Conservation (phyloP, 2,329 filamentous ascomycete species). For the Phyllosticta citribraziliensis region DNA sequence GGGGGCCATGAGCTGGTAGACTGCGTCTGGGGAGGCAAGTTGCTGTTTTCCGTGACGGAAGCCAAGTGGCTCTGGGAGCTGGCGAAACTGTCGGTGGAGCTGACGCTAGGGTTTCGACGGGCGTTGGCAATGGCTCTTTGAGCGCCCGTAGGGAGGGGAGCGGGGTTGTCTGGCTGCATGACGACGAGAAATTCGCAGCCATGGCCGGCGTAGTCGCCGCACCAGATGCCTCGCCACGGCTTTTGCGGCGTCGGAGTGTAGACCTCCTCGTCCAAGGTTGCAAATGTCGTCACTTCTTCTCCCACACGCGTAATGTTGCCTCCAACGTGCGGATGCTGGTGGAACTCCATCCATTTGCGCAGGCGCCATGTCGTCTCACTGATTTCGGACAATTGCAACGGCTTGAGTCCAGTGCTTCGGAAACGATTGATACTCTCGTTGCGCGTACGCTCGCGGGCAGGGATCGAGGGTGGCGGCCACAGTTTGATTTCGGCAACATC, state of each 20-base stretch:
- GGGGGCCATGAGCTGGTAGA: neutral
- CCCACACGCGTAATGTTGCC: conserved; percentile 33
- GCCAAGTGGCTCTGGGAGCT: conserved; percentile 2
- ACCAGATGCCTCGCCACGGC: conserved; percentile 85
- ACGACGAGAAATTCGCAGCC: conserved; percentile 83
- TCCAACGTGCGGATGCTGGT: conserved; percentile 17
- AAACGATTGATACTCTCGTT: conserved; percentile 38
- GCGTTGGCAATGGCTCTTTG: neutral
- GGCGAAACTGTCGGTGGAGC: neutral
- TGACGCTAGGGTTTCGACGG: conserved; percentile 1
- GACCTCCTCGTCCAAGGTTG: conserved; percentile 61
- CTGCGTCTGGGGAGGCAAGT: too few relatives aligned
- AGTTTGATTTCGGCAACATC: conserved; percentile 34
- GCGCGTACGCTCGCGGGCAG: conserved; percentile 49
- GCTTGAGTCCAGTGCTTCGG: conserved; percentile 37
- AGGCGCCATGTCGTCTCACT: conserved; percentile 65
- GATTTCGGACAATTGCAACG: conserved; percentile 47
- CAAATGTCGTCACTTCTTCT: conserved; percentile 51
- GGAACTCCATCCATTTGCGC: conserved; percentile 65
- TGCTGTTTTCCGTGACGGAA: neutral
- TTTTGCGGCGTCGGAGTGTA: conserved; percentile 74
- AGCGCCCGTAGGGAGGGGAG: conserved; percentile 26
- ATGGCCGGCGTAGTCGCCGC: conserved; percentile 80
- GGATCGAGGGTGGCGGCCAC: conserved; percentile 69
- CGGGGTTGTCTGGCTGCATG: conserved; percentile 55